These are phyloP conservation scores for Termitomyces eurrhizus DNA, from an alignment of 768 basidiomycete genomes.

Conservation along the genomic window DNA sequence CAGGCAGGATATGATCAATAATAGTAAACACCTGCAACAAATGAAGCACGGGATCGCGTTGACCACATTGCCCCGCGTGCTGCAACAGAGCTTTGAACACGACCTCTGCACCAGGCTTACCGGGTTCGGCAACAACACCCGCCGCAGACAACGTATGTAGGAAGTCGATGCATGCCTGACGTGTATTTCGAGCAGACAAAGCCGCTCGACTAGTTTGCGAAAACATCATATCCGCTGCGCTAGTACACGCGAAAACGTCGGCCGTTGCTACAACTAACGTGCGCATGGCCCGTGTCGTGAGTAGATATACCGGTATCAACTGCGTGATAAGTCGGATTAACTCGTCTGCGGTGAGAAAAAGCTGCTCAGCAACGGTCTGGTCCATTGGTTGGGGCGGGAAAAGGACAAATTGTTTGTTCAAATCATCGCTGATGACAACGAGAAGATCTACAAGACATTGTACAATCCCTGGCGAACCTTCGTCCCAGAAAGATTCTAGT, in stretches of 20 bases:
- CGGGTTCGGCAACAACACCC: constrained; percentile 27
- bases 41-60: constrained; percentile 55
- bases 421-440: constrained; percentile 44
- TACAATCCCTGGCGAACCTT: constrained; percentile 52
- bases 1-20: constrained; percentile 54
- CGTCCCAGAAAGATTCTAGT: constrained; percentile 57
- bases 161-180: constrained; percentile 49
- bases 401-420: constrained; percentile 50
- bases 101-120: constrained; percentile 41
- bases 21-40: constrained; percentile 53
- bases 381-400: constrained; percentile 32
- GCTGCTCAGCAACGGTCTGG: constrained; percentile 42
- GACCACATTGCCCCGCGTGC: constrained; percentile 32
- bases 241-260: constrained; percentile 55
- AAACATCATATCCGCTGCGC: constrained; percentile 38
- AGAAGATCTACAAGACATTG: constrained; percentile 54
- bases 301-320: constrained; percentile 42
- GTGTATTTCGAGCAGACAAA: constrained; percentile 38
- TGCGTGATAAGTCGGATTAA: constrained; percentile 46
- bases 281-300: constrained; percentile 48
- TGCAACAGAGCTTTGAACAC: constrained; percentile 57
- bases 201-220: constrained; percentile 35
- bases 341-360: constrained; percentile 54
- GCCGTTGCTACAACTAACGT: constrained; percentile 38
- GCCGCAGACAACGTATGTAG: constrained; percentile 38